Evolutionary conservation across 352 stramenopile species (phyloP), one percentile per base, ranked within the genome.

Genomic region (Pythium volutum): DNA sequence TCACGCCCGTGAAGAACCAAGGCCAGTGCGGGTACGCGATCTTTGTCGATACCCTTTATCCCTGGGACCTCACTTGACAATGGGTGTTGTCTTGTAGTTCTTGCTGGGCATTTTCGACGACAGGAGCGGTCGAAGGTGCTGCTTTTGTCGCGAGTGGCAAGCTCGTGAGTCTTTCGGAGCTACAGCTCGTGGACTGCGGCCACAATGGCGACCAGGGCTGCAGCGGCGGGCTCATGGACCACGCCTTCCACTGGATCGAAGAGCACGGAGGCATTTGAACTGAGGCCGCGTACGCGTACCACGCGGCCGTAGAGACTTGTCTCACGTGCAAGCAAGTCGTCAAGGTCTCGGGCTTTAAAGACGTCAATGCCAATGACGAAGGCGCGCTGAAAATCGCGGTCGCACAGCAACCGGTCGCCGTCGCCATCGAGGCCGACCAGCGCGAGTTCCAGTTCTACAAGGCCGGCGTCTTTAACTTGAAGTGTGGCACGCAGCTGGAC

Each of bases 151-250:
- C 97, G 15, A 98, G 73, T 43, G 89, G 89, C 36, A 90, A 95
- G 62, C 84, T 99, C 5, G 59, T 89, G 4, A 88, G 74, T 41
- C 75, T 99, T 20, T 99, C 93, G 42, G 97, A 99, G 76, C 97
- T 99, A 77, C 86, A 99, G 64, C 89, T 99, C 16, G 87, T 99
- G 42, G 95, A 98, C 77, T 99, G 97, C 66, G 96, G 98, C 70
- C 55, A 94, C 62, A 90, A 91, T 62, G 84, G 89, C 52, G 94
- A 99, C 80, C 86, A 96, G 70, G 97, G 96, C 56, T 99, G 97
- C 81, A 96, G 95, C 62, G 97, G 97, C 27, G 97, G 97, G 29
- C 73, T 98, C n/a, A 99, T 99, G 96, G 95, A 98, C 77, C 96
- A 98, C 69, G 96, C 96, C 8, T 99, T 99, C 69, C 77, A 89